These are phyloP conservation scores for Pugionium cornutum DNA, from an alignment of 345 rosid genomes.

Conservation along the genomic window DNA sequence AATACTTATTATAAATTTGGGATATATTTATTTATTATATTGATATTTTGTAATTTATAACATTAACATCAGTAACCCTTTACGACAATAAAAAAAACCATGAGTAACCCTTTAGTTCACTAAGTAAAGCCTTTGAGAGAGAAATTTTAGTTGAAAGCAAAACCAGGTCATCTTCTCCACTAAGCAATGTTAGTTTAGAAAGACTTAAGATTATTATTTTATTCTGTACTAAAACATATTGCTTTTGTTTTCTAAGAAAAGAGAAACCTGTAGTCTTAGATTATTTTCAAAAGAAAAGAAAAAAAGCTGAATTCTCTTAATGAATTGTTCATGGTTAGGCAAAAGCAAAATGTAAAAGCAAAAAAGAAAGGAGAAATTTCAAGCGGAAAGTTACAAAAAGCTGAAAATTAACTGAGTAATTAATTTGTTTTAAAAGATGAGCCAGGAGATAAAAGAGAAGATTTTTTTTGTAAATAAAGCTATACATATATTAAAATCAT, in stretches of 20 bases:
- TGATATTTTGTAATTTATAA: not conserved
- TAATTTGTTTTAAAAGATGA: not conserved
- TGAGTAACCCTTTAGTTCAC: not conserved
- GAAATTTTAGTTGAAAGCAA: no score
- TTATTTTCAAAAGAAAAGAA: not conserved
- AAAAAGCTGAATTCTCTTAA: not conserved
- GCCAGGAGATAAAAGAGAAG: no score
- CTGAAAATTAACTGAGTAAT: not conserved
- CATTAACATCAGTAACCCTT: not conserved
- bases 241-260: slow-evolving; percentile 24
- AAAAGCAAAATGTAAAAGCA: slow-evolving; percentile 14
- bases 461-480: no score
- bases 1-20: not conserved
- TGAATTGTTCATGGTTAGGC: slow-evolving; percentile 4
- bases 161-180: no score
- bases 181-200: no score
- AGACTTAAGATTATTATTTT: slow-evolving; percentile 18
- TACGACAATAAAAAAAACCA: no score
- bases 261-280: not conserved
- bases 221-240: slow-evolving; percentile 5
- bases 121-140: slow-evolving; percentile 18
- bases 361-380: not conserved
- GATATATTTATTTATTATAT: not conserved
- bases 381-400: slow-evolving; percentile 32
- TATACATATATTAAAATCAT: no score